A percentile compares a stretch with the other conserved stretches of the same genome.
phyloP scores from a whole-genome alignment of 176 grass and related monocot genomes.

The Aegilops longissima region DNA sequence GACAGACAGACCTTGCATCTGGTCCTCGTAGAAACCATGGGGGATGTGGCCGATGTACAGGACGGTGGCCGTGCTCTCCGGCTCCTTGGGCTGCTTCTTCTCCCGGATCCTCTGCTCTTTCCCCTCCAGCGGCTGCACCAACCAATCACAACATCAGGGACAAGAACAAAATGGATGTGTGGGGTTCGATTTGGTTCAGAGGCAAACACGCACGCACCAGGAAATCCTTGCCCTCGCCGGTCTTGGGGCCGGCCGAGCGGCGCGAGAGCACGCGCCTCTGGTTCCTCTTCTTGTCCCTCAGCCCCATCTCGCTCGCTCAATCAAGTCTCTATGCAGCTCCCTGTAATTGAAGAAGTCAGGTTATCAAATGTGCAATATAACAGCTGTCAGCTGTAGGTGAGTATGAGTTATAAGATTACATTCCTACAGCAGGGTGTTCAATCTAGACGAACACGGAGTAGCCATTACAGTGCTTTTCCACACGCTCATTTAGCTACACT shows the following conservation, averaged over 20 bases:
- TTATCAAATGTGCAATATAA: neutral
- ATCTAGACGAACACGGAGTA: no score
- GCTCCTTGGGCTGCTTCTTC: slow-evolving; percentile 35
- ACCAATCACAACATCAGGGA: neutral
- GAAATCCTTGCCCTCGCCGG: slow-evolving; percentile 47
- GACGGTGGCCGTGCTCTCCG: slow-evolving; percentile 63
- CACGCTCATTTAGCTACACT: no score
- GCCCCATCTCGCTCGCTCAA: slow-evolving; percentile 27
- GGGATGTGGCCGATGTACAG: slow-evolving; percentile 89
- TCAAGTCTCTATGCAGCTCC: neutral
- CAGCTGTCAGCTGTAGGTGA: no score
- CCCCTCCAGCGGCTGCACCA: slow-evolving; percentile 64
- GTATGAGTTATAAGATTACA: no score
- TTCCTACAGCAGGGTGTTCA: no score
- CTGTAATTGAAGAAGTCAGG: neutral
- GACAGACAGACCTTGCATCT: slow-evolving; percentile 81
- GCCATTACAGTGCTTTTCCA: no score
- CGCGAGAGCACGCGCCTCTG: slow-evolving; percentile 56
- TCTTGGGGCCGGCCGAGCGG: slow-evolving; percentile 30
- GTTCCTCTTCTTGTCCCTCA: slow-evolving; percentile 58
- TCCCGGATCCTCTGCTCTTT: slow-evolving; percentile 41
- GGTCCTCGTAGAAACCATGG: slow-evolving; percentile 92
- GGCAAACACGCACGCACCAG: slow-evolving; percentile 13
- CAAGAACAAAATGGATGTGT: neutral
- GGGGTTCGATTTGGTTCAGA: neutral